Percentiles rank a stretch among this genome's conserved stretches.
phyloP scores from a whole-genome alignment of 441 rosid species.

The Pelargonium australe region DNA sequence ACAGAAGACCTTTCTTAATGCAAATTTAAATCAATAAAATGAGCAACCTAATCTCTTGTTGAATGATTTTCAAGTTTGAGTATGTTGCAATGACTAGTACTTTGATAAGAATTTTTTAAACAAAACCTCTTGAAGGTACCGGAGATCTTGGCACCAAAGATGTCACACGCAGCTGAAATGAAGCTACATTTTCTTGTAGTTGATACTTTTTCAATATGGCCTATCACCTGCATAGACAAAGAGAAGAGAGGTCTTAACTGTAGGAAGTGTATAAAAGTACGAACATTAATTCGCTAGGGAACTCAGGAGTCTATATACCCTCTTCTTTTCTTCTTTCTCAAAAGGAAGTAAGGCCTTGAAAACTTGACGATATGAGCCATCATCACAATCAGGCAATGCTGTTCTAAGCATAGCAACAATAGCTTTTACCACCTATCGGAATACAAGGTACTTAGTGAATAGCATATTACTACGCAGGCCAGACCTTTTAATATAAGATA shows the following conservation, averaged over 20 bases:
- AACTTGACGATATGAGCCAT: slow-evolving; percentile 73
- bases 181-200: slow-evolving; percentile 68
- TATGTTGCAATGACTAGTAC: neutral
- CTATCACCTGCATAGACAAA: slow-evolving; percentile 51
- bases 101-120: slow-evolving; percentile 19
- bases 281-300: neutral
- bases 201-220: slow-evolving; percentile 72
- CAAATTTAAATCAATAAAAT: neutral
- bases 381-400: slow-evolving; percentile 63
- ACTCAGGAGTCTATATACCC: slow-evolving; percentile 32
- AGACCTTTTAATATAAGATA: neutral
- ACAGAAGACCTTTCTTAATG: neutral
- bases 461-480: slow-evolving; percentile 7
- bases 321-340: slow-evolving; percentile 83
- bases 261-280: neutral
- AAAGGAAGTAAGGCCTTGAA: slow-evolving; percentile 82
- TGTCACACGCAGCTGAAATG: slow-evolving; percentile 66
- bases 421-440: slow-evolving; percentile 57
- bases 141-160: slow-evolving; percentile 84
- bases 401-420: slow-evolving; percentile 84
- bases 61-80: neutral
- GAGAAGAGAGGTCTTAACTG: slow-evolving; percentile 9
- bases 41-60: no score
- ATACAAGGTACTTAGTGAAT: slow-evolving; percentile 16
- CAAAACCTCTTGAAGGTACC: slow-evolving; percentile 91